Base-by-base conservation (phyloP, 2,329 filamentous ascomycete genomes). In the Polychaeton citri region DNA sequence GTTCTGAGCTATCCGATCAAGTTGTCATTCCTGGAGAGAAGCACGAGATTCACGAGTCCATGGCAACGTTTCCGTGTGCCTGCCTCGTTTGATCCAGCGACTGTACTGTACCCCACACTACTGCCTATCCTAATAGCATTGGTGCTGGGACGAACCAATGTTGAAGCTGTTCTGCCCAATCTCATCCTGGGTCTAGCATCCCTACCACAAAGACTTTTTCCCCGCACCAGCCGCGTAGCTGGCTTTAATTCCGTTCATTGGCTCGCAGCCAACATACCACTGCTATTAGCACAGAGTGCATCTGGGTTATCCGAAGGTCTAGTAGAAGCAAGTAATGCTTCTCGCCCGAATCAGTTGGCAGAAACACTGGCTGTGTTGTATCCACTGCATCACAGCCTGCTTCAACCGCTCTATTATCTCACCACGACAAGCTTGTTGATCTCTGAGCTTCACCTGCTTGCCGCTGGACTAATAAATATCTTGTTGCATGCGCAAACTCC, bases 371-470 rank as follows among this genome's bases (percentile, higher is more conserved):
- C 72, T 19, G 63, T 81, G 38, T 59, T 95, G 38, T 94, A 88
- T 54, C 84, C 88, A 12, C 64, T 96, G 31, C 87, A 95, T 51
- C 80, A 83, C 57, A 76, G 76, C 19, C 64, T 94, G 17, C 76
- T 83, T 52, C 66, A 71, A 19, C 74, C 82, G 19, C 58, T 96
- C 38, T 76, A 83, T 49, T 78, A 82, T 53, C 69, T 96, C 43
- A 88, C 87, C 2, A 88, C 84, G 0, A 93, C 86, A 1, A 95
- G 87, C 58, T 69, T 96, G 30, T 68, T 96, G 35, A 73, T 81
- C 2, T 78, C 90, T 4, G 90, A 98, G 58, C 69, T 95, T 30
- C 85, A 95, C 49, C 68, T 98, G 7, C 71, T 96, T 12, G 88
- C 88, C 1, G 74, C 81, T 26, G 76, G 77, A 2, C 67, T 98